Evolutionary conservation across 768 basidiomycete genomes (phyloP), one percentile per base, ranked within the genome.

Genomic region (Boletales sp.): DNA sequence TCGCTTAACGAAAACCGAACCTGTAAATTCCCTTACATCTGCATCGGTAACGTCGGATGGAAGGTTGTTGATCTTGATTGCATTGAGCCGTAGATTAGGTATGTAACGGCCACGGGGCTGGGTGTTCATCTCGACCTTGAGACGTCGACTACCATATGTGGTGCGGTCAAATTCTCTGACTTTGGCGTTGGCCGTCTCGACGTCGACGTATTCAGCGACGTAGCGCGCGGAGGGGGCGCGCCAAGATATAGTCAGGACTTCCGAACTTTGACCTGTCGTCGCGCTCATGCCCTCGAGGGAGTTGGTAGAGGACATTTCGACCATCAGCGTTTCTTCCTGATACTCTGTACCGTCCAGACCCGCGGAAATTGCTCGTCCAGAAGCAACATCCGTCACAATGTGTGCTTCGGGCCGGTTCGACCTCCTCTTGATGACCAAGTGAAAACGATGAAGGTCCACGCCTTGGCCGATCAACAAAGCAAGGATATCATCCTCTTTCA

Each of bases 231-330:
- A 77, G 2, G 82, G 81, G 1, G 66, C 63, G 7, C 63, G 69
- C 80, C 83, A 86, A 11, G 72, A 74, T 39, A 84, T 70, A 0
- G 72, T 73, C 43, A 84, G 57, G 34, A 72, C 67, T 12, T 79
- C 68, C 5, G 62, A 40, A 27, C 69, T 67, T 3, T 65, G 65
- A 5, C 54, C 54, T 3, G 66, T 55, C 9, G 62, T 66, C 17
- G 62, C 64, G 11, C 58, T 73, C 80, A 81, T 80, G 8, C 72
- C 69, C 35, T 71, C 71, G 12, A 68, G 51, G 45, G 65, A 66
- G 31, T 69, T 67, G 42, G 71, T 73, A 34, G 73, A 61, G 38
- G 67, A 65, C 29, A 77, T 65, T 54, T 76, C 74, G 36, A 82
- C 73, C 8, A 55, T 57, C 8, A 83, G 62, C 0, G 40, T 56